Conservation (phyloP, 2,329 filamentous ascomycete species). For the Phialocephala subalpina region DNA sequence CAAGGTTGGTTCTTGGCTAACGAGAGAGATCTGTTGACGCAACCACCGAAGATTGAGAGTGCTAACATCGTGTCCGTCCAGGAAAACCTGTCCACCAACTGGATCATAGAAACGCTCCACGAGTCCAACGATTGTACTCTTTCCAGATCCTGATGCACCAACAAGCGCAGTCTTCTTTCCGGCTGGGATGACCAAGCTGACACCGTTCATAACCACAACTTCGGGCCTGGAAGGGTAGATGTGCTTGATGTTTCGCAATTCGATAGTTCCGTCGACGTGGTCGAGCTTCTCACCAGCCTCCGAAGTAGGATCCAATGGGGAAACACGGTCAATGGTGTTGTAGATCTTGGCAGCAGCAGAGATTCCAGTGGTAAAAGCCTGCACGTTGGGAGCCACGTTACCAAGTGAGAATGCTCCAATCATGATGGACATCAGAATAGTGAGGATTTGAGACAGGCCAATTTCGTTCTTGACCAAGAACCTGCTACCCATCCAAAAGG, state of each 20-base stretch:
- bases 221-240: conserved; percentile 95
- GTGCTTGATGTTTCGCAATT: conserved; percentile 84
- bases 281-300: conserved; percentile 78
- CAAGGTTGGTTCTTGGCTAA: conserved; percentile 91
- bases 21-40: conserved; percentile 88
- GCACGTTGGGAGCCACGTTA: conserved; percentile 84
- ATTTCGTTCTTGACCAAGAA: conserved; percentile 75
- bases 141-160: conserved; percentile 92
- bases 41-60: conserved; percentile 89
- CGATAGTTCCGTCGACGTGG: conserved; percentile 77
- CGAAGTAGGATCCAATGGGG: conserved; percentile 81
- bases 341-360: conserved; percentile 92
- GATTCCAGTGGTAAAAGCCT: conserved; percentile 84
- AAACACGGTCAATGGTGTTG: conserved; percentile 87
- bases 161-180: conserved; percentile 94
- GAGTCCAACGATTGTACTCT: conserved; percentile 92
- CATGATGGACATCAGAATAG: conserved; percentile 88
- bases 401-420: conserved; percentile 92
- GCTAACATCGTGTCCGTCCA: conserved; percentile 85
- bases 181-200: conserved; percentile 81
- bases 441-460: conserved; percentile 76
- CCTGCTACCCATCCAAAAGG: conserved; percentile 86
- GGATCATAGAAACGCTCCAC: conserved; percentile 96
- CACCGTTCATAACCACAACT: conserved; percentile 85
- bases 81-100: conserved; percentile 76